Evolutionary conservation across 805 yeast species (phyloP).

Genomic region (Barnettozyma sp.): DNA sequence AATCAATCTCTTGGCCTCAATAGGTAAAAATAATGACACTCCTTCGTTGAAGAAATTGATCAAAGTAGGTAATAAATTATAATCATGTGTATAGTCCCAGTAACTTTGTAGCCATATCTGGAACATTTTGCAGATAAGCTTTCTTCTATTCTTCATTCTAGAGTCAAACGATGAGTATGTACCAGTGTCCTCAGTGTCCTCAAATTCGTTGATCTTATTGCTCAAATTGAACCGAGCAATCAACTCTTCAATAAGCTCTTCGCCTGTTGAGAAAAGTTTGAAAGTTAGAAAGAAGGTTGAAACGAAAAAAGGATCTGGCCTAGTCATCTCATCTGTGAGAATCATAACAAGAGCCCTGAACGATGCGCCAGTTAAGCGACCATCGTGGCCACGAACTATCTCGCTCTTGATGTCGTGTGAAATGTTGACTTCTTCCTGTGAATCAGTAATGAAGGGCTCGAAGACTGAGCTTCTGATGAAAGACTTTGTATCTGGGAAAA

Average conservation of each 20-base stretch:
- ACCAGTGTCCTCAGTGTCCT: constrained; percentile 29
- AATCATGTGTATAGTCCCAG: constrained; percentile 67
- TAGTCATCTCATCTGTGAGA: constrained; percentile 55
- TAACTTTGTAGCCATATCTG: constrained; percentile 86
- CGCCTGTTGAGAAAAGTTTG: constrained; percentile 60
- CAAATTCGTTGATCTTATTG: constrained; percentile 29
- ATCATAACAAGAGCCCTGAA: constrained; percentile 60
- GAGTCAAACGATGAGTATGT: constrained; percentile 31
- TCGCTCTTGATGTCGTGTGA: constrained; percentile 32
- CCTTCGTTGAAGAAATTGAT: constrained; percentile 78
- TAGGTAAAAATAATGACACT: constrained; percentile 50
- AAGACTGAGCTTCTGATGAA: constrained; percentile 33
- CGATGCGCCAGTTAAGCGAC: constrained; percentile 59
- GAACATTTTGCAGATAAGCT: constrained; percentile 59
- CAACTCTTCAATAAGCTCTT: constrained; percentile 61
- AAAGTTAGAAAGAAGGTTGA: constrained; percentile 75
- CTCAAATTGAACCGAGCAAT: constrained; percentile 56
- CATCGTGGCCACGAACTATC: constrained; percentile 43
- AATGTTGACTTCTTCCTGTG: constrained; percentile 14
- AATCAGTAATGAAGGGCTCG: constrained; percentile 29
- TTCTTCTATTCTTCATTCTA: constrained; percentile 51
- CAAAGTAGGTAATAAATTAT: constrained; percentile 55
- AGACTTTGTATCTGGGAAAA: constrained; percentile 29
- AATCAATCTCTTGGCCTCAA: constrained; percentile 55
- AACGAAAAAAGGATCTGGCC: constrained; percentile 60